phyloP scores from a whole-genome alignment of 495 filamentous ascomycete species.

The Penicillium roqueforti region DNA sequence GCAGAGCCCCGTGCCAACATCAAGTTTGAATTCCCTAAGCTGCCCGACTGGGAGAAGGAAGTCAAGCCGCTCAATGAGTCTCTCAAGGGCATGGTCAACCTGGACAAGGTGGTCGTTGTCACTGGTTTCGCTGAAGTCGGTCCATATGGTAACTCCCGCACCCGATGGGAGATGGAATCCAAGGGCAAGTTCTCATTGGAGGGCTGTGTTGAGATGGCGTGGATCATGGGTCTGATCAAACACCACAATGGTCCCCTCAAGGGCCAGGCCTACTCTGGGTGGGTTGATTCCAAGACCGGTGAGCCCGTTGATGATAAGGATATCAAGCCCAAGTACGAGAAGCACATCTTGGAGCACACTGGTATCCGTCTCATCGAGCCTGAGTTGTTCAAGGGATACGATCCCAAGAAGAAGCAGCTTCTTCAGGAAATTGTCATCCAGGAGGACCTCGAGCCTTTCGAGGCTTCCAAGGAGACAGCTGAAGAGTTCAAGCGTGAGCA shows the following conservation, averaged over 20 bases:
- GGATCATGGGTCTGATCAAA: constrained; percentile 99
- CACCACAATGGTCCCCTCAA: constrained; percentile 98
- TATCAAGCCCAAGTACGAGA: constrained; percentile 94
- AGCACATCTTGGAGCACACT: constrained; percentile 90
- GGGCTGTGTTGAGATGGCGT: constrained; percentile 98
- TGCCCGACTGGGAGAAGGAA: constrained; percentile 89
- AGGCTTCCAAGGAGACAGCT: constrained; percentile 93
- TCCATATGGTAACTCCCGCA: constrained; percentile 97
- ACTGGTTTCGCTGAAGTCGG: constrained; percentile 96
- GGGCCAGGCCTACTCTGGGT: constrained; percentile 92
- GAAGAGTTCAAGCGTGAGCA: constrained; percentile 97
- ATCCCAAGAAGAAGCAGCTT: constrained; percentile 97
- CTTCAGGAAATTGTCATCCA: constrained; percentile 96
- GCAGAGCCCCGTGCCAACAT: constrained; percentile 95
- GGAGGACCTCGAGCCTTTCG: constrained; percentile 94
- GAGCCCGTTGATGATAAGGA: constrained; percentile 98
- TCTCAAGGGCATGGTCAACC: constrained; percentile 95
- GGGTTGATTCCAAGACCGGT: constrained; percentile 90
- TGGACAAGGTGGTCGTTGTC: constrained; percentile 96
- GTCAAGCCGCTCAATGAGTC: constrained; percentile 80
- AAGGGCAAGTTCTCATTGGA: constrained; percentile 95
- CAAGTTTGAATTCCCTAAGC: constrained; percentile 86
- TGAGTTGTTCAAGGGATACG: constrained; percentile 94
- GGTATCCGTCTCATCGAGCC: constrained; percentile 98
- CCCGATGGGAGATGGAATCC: constrained; percentile 99